Conservation (phyloP, 192 early-diverging fungal genomes). For the Coemansia sp. region DNA sequence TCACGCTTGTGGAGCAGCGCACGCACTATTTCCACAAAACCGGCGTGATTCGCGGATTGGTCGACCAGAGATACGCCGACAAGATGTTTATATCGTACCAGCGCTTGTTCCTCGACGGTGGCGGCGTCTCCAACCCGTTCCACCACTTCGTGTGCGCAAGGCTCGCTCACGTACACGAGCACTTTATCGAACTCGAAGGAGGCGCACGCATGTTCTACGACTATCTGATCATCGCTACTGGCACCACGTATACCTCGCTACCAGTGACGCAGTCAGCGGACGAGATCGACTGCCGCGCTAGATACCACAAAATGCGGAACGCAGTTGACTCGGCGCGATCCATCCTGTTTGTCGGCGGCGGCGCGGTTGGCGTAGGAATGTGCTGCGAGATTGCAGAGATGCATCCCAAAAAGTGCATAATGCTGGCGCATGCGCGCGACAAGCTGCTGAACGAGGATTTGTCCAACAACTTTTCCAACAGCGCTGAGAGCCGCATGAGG, state of each 20-base stretch:
- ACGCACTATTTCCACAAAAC: slow-evolving; percentile 62
- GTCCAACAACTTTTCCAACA: slow-evolving; percentile 23
- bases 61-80: slow-evolving; percentile 52
- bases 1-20: slow-evolving; percentile 62
- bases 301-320: slow-evolving; percentile 35
- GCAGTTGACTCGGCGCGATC: slow-evolving; percentile 57
- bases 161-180: slow-evolving; percentile 46
- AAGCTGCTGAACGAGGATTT: slow-evolving; percentile 40
- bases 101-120: slow-evolving; percentile 44
- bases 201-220: slow-evolving; percentile 63
- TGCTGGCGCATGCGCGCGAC: slow-evolving; percentile 42
- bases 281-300: slow-evolving; percentile 28
- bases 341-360: slow-evolving; percentile 72
- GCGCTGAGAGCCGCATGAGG: slow-evolving; percentile 19
- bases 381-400: slow-evolving; percentile 62
- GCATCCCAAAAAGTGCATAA: slow-evolving; percentile 55
- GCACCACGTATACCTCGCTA: slow-evolving; percentile 58
- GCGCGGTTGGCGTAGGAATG: slow-evolving; percentile 61
- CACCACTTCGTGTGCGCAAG: slow-evolving; percentile 58
- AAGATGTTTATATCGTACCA: slow-evolving; percentile 61
- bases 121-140: slow-evolving; percentile 11
- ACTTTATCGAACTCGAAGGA: slow-evolving; percentile 58
- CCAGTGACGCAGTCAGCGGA: slow-evolving; percentile 54
- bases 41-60: slow-evolving; percentile 58
- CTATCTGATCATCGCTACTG: slow-evolving; percentile 72